These are phyloP conservation scores for Tuber borchii DNA, from an alignment of 495 filamentous ascomycete species.

Conservation along the genomic window DNA sequence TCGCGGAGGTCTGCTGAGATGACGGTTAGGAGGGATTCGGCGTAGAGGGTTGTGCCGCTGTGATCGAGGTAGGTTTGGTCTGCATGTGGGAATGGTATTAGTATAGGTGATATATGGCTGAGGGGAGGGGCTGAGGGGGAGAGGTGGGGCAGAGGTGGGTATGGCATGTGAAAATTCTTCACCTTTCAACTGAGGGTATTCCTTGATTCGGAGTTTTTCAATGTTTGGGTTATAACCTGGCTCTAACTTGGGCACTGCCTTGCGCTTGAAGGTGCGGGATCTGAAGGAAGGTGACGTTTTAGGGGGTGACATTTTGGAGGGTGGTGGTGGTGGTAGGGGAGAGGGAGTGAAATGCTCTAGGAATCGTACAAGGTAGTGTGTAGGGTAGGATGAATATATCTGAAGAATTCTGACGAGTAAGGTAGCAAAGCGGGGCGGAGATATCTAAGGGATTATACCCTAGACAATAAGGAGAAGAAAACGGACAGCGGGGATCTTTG, in stretches of 20 bases:
- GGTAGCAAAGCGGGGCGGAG: not conserved
- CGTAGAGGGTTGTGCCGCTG: conserved; percentile 65
- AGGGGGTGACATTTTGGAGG: not conserved
- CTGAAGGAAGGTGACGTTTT: not conserved
- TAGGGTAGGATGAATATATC: not conserved
- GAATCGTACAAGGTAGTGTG: not conserved
- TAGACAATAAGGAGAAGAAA: not conserved
- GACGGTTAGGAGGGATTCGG: conserved; percentile 54
- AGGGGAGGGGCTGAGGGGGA: not conserved
- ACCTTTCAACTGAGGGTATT: conserved; percentile 34
- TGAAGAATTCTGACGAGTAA: not conserved
- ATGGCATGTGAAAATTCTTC: not conserved
- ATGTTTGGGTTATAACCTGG: conserved; percentile 28
- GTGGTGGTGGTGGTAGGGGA: not conserved
- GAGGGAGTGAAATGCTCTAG: not conserved
- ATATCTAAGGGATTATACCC: not conserved
- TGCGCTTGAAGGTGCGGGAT: not conserved
- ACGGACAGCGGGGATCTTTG: not conserved
- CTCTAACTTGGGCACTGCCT: not conserved
- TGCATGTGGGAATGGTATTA: conserved; percentile 13
- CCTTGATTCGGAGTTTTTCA: conserved; percentile 28
- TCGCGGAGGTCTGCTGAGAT: conserved; percentile 54
- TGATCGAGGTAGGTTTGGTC: conserved; percentile 62
- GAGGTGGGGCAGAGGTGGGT: not conserved
- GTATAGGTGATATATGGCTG: conserved; percentile 11